A percentile compares a stretch with the other conserved stretches of the same genome.
Evolutionary conservation across 495 filamentous ascomycete genomes (phyloP).

Genomic region (Aspergillus egyptiacus): DNA sequence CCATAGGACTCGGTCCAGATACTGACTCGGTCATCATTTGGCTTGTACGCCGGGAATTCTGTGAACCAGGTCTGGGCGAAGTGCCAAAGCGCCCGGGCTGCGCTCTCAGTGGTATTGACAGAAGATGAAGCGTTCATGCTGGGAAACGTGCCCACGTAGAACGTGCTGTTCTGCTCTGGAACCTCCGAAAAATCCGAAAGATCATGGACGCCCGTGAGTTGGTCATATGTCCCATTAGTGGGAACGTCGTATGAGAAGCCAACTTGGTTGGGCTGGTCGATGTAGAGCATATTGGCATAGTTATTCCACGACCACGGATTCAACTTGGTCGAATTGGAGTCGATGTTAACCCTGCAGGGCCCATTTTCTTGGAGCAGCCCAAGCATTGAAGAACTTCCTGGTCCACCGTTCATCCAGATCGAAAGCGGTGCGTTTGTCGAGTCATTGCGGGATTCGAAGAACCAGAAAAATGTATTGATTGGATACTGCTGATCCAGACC

Average conservation of each 20-base stretch:
- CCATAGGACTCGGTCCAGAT: slow-evolving; percentile 58
- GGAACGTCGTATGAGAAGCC: slow-evolving; percentile 54
- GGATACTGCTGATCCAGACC: slow-evolving; percentile 51
- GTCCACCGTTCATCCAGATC: slow-evolving; percentile 53
- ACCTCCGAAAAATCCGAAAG: slow-evolving; percentile 31
- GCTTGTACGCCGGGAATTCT: slow-evolving; percentile 51
- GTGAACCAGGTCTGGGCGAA: slow-evolving; percentile 54
- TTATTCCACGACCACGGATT: slow-evolving; percentile 59
- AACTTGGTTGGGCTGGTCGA: slow-evolving; percentile 58
- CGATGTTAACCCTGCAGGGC: slow-evolving; percentile 51
- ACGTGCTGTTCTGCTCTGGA: slow-evolving; percentile 54
- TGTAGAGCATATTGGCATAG: slow-evolving; percentile 58
- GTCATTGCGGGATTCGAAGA: slow-evolving; percentile 50
- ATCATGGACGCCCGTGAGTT: slow-evolving; percentile 20
- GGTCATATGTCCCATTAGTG: slow-evolving; percentile 32
- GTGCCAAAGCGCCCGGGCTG: slow-evolving; percentile 49
- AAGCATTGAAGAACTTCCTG: slow-evolving; percentile 54
- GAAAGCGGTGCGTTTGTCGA: slow-evolving; percentile 41
- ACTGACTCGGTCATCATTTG: slow-evolving; percentile 48
- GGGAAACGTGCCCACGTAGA: slow-evolving; percentile 54
- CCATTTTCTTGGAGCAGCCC: slow-evolving; percentile 60
- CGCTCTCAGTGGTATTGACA: slow-evolving; percentile 48
- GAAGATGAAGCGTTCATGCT: slow-evolving; percentile 42
- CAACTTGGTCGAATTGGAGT: slow-evolving; percentile 42
- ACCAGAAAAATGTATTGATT: slow-evolving; percentile 78